phyloP scores from a whole-genome alignment of 768 basidiomycete genomes.

The Lentinula edodes region DNA sequence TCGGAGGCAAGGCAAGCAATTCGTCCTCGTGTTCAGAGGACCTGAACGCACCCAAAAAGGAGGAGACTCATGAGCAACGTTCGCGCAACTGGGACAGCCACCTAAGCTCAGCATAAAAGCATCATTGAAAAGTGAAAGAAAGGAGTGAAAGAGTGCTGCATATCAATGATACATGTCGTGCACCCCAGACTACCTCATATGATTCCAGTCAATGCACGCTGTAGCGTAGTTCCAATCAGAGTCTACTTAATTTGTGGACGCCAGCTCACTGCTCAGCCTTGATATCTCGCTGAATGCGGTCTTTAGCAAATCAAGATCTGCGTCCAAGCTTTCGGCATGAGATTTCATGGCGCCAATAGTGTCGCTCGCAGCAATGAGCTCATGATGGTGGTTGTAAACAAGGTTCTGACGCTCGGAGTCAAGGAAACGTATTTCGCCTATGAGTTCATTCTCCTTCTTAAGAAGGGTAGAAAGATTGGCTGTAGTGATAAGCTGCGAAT shows the following conservation, averaged over 20 bases:
- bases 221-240: background rate
- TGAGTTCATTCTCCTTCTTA: constrained; percentile 77
- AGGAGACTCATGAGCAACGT: too few relatives aligned
- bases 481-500: constrained; percentile 81
- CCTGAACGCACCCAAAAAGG: too few relatives aligned
- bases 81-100: too few relatives aligned
- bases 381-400: constrained; percentile 94
- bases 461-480: constrained; percentile 68
- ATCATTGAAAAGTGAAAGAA: too few relatives aligned
- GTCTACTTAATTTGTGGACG: constrained; percentile 14
- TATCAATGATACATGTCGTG: too few relatives aligned
- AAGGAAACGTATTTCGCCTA: constrained; percentile 78
- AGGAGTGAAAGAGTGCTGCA: too few relatives aligned
- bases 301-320: constrained; percentile 75
- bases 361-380: constrained; percentile 89
- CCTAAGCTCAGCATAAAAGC: too few relatives aligned
- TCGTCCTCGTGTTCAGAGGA: too few relatives aligned
- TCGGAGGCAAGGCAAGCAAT: too few relatives aligned
- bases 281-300: constrained; percentile 86
- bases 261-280: constrained; percentile 63
- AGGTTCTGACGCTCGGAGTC: constrained; percentile 87
- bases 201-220: too few relatives aligned
- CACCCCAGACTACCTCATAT: too few relatives aligned
- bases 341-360: constrained; percentile 89
- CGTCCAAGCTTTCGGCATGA: constrained; percentile 79